Conservation (phyloP, 495 filamentous ascomycete genomes). For the Podospora bellae-mahoneyi region DNA sequence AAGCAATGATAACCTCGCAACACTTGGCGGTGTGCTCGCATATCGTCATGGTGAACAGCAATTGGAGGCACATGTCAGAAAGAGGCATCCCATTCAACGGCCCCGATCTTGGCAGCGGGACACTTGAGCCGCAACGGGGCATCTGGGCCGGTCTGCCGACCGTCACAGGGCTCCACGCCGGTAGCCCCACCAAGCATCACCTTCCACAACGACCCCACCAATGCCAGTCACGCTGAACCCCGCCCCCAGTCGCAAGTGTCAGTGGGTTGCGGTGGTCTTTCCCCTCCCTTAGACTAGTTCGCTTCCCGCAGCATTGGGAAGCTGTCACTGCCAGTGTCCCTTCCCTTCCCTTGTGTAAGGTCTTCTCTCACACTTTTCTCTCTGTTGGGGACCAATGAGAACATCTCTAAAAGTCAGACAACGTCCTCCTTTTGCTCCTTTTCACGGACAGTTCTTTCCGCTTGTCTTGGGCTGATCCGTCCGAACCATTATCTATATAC, state of each 20-base stretch:
- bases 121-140: conserved; percentile 17
- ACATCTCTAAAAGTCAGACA: neutral
- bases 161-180: neutral
- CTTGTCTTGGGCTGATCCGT: neutral
- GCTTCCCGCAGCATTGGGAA: neutral
- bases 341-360: neutral
- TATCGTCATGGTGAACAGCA: too few species aligned
- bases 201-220: neutral
- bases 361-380: neutral
- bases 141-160: conserved; percentile 13
- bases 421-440: neutral
- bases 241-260: neutral
- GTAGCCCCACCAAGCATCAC: conserved; percentile 6
- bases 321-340: neutral
- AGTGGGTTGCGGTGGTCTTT: neutral
- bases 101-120: neutral
- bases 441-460: neutral
- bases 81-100: neutral
- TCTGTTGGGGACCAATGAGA: neutral
- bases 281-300: neutral
- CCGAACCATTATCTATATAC: neutral
- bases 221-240: neutral
- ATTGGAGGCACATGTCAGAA: neutral
- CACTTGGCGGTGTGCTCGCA: too few species aligned
- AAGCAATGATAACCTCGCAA: too few species aligned